phyloP scores from a whole-genome alignment of 805 yeast species.

The Starmerella floris region DNA sequence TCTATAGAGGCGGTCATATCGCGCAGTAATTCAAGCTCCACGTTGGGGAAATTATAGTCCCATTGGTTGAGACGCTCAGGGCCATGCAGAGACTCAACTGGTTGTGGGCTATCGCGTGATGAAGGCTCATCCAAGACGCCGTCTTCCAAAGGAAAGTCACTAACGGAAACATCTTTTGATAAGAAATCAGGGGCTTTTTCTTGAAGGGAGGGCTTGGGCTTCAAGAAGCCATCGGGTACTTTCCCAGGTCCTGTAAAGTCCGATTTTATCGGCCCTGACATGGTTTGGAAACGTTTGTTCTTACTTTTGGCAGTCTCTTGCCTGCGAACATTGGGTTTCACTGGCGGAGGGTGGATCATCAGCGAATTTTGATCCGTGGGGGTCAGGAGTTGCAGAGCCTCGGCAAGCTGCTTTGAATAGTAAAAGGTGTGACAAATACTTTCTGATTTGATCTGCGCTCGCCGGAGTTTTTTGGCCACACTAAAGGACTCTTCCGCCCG shows the following conservation, averaged over 20 bases:
- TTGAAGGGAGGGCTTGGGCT: background rate
- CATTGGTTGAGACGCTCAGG: background rate
- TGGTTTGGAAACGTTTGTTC: background rate
- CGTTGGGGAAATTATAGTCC: conserved; percentile 24
- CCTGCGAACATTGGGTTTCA: background rate
- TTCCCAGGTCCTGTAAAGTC: background rate
- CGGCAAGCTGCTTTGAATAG: background rate
- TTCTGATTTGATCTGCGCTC: background rate
- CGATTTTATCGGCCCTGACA: background rate
- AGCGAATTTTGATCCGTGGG: background rate
- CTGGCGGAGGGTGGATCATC: background rate
- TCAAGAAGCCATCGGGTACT: background rate
- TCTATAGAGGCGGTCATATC: background rate
- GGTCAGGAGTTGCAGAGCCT: conserved; percentile 16
- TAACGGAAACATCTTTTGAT: background rate
- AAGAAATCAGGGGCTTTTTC: background rate
- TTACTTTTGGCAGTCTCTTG: background rate
- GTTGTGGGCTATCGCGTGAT: background rate
- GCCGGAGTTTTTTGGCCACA: background rate
- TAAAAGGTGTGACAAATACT: background rate
- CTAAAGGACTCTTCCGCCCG: background rate
- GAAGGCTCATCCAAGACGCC: background rate
- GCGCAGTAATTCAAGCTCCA: conserved; percentile 12
- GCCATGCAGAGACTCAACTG: background rate
- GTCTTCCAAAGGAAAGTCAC: background rate